Evolutionary conservation across 345 rosid species (phyloP), one percentile per base, ranked within the genome.

Genomic region (Eucalyptus globulus): DNA sequence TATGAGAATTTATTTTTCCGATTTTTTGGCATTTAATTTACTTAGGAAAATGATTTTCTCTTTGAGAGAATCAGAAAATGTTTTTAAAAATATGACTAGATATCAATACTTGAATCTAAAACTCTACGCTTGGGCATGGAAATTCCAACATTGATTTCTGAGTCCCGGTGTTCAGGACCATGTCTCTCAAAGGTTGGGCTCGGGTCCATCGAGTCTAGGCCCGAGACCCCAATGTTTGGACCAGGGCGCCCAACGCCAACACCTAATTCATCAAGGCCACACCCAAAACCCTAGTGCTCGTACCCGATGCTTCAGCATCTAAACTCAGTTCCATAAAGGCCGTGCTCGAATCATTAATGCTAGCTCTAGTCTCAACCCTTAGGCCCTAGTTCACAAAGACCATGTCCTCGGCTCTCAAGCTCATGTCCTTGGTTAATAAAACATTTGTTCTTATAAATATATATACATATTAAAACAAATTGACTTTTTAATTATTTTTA

Each of bases 231-330:
- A 0, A 53, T 53, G 58, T 9, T 53, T 2, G 58, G 11, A 4
- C 26, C 0, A 2, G 0, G 58, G 62, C 1, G 3, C 29, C 5
- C 0, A 4, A 0, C 0, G 1, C 62, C 62, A 22, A 56, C 13
- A 24, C 62, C 0, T 9, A 0, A 10, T 56, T 3, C 29, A 56
- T 56, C 3, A 56, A 56, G 14, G 62, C 29, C 29, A 56, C 13
- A 24, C 29, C 13, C 62, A 22, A 22, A 56, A 56, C 29, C 62
- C 29, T 22, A 4, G 62, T 56, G 3, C 62, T 56, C 1, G 0
- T 56, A 56, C 14, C 2, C 3, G 1, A 56, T 56, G 29, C 62
- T 56, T 0, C 0, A 0, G 3, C 62, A 56, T 24, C 29, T 22
- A 56, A 10, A 24, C 14, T 56, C 0, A 0, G 2, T 24, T 56